Evolutionary conservation across 257 asterid genomes (phyloP), one percentile per base, ranked within the genome.

Genomic region (Salvia hispanica): DNA sequence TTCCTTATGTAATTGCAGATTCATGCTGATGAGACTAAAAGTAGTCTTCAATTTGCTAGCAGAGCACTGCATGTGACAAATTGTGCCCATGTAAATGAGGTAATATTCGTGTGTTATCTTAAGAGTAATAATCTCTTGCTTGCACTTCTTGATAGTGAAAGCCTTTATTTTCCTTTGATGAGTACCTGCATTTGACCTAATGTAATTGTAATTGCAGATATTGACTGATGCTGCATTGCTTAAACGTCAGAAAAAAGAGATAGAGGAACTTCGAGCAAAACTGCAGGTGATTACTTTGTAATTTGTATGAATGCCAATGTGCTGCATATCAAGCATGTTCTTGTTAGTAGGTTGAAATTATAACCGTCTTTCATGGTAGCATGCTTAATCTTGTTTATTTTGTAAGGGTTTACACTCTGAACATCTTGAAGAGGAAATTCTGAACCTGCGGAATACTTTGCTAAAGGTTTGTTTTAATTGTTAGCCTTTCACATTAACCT

Each of bases 11-110:
- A 72, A 70, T 57, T 68, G 64, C 87, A 93, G 99, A 81, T 89
- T 73, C 97, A 93, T 80, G 91, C 96, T n/a, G 99, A 93, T 61
- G 99, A 93, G 89, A 93, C 99, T 15, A 93, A 90, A 82, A 88
- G 96, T 55, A 90, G 99, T 88, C 97, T 93, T 80, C 97, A 88
- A 79, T 93, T 93, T 81, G 95, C 99, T 60, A 93, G 97, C 79
- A 84, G 99, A 85, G 99, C 99, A 79, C 76, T 93, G 76, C 95
- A 86, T 61, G 99, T 93, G 64, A 88, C 96, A 61, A 93, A 93
- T 65, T 86, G 92, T 81, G 99, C 86, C 71, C 95, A 90, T 71
- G 99, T 93, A 58, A 93, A 93, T 82, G 99, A 93, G 97, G 99
- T 93, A 72, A 43, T 78, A 46, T 57, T 15, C 55, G 54, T 15